Evolutionary conservation across 2,329 filamentous ascomycete genomes (phyloP).

Genomic region (Aspergillus sp.): DNA sequence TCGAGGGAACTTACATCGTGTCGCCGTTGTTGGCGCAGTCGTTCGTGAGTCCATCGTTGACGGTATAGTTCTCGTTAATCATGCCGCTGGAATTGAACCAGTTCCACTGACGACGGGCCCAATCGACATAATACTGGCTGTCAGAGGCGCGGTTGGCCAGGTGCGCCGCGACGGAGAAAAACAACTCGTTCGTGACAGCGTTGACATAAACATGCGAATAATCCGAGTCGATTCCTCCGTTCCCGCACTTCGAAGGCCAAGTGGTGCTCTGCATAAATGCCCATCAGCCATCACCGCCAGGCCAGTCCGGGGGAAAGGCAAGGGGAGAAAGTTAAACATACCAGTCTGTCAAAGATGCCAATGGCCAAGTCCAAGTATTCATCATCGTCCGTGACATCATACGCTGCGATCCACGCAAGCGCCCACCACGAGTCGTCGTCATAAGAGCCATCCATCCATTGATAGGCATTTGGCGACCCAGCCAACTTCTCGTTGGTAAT

Average conservation of each 20-base stretch:
- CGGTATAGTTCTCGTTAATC: constrained; percentile 47
- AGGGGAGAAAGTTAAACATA: constrained; percentile 10
- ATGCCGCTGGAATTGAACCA: constrained; percentile 54
- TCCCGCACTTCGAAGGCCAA: constrained; percentile 46
- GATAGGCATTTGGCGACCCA: neutral
- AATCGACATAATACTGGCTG: constrained; percentile 43
- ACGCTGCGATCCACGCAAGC: constrained; percentile 55
- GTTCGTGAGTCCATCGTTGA: constrained; percentile 55
- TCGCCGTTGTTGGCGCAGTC: constrained; percentile 52
- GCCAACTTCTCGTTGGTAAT: neutral
- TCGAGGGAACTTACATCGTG: constrained; percentile 24
- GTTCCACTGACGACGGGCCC: constrained; percentile 49
- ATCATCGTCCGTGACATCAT: constrained; percentile 49
- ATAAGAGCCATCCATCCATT: constrained; percentile 40
- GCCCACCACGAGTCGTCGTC: constrained; percentile 58
- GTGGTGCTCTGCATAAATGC: constrained; percentile 28
- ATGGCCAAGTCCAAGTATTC: constrained; percentile 49
- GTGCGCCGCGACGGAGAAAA: constrained; percentile 55
- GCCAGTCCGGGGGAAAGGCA: neutral
- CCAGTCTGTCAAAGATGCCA: constrained; percentile 51
- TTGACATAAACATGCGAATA: constrained; percentile 48
- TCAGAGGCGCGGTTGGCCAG: constrained; percentile 51
- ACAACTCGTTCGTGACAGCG: constrained; percentile 59
- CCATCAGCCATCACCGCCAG: neutral
- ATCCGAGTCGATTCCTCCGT: constrained; percentile 52